A percentile compares a stretch with the other conserved stretches of the same genome.
phyloP scores from a whole-genome alignment of 2,329 filamentous ascomycete species.

The Cytospora schulzeri region DNA sequence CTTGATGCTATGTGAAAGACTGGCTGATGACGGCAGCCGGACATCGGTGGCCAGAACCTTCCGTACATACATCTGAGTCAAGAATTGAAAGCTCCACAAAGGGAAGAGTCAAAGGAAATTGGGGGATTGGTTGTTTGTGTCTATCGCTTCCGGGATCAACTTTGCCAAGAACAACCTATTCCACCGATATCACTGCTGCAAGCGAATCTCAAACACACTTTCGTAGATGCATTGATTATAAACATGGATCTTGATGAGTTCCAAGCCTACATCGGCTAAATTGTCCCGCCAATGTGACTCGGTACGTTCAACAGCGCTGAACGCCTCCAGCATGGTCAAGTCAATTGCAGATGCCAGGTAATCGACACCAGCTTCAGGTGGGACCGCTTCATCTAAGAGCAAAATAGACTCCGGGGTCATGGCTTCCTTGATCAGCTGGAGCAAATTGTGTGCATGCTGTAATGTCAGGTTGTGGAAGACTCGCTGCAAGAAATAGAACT shows the following conservation, averaged over 20 bases:
- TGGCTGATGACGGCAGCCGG: no score
- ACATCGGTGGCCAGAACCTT: no score
- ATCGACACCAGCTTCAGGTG: slow-evolving; percentile 22
- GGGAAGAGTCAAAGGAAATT: no score
- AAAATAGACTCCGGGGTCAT: slow-evolving; percentile 29
- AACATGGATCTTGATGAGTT: not conserved
- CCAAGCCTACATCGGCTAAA: not conserved
- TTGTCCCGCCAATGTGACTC: slow-evolving; percentile 28
- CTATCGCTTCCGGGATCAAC: no score
- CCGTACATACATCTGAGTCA: no score
- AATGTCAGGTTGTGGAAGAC: not conserved
- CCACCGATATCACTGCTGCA: not conserved
- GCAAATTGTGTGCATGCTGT: not conserved
- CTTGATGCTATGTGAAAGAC: no score
- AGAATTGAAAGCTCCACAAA: no score
- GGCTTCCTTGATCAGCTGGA: slow-evolving; percentile 21
- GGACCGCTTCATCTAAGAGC: slow-evolving; percentile 29
- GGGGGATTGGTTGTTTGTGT: no score
- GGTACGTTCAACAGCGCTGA: slow-evolving; percentile 28
- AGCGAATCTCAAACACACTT: not conserved
- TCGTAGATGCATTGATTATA: slow-evolving; percentile 1
- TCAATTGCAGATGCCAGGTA: slow-evolving; percentile 28
- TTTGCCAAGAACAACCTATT: no score
- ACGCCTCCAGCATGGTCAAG: slow-evolving; percentile 30
- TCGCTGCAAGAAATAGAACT: not conserved